Conservation (phyloP, 164 flowering plant species). For the Aristolochia fimbriata region DNA sequence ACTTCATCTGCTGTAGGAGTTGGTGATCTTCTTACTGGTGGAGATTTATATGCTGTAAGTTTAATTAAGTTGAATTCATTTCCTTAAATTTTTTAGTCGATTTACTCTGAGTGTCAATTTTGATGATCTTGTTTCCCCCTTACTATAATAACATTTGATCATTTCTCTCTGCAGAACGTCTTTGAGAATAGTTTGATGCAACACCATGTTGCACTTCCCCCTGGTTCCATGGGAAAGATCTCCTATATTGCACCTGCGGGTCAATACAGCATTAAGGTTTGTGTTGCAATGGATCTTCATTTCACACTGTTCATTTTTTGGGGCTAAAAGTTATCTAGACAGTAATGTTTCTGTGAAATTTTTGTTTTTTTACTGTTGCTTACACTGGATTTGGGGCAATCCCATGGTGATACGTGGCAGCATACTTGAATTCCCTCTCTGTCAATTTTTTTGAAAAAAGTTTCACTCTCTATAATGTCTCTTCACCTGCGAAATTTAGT, state of each 20-base stretch:
- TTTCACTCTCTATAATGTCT: too few species aligned
- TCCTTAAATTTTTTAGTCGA: neutral
- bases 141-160: conserved; percentile 3
- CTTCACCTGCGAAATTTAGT: too few species aligned
- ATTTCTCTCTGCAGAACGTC: conserved; percentile 51
- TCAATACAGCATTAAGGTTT: conserved; percentile 83
- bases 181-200: conserved; percentile 89
- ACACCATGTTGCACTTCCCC: conserved; percentile 94
- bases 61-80: neutral
- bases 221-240: conserved; percentile 92
- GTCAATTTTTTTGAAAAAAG: too few species aligned
- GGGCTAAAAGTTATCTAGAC: too few species aligned
- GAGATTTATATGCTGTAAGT: conserved; percentile 97
- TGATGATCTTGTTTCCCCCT: neutral
- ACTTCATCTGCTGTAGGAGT: conserved; percentile 49
- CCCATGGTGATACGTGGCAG: too few species aligned
- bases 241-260: conserved; percentile 86
- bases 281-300: neutral
- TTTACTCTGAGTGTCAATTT: neutral
- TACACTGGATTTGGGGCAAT: too few species aligned
- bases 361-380: too few species aligned
- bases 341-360: too few species aligned
- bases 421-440: too few species aligned
- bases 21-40: conserved; percentile 93
- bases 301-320: too few species aligned